These are phyloP conservation scores for Blastocystis sp. DNA, from an alignment of 352 stramenopile genomes.

Conservation along the genomic window DNA sequence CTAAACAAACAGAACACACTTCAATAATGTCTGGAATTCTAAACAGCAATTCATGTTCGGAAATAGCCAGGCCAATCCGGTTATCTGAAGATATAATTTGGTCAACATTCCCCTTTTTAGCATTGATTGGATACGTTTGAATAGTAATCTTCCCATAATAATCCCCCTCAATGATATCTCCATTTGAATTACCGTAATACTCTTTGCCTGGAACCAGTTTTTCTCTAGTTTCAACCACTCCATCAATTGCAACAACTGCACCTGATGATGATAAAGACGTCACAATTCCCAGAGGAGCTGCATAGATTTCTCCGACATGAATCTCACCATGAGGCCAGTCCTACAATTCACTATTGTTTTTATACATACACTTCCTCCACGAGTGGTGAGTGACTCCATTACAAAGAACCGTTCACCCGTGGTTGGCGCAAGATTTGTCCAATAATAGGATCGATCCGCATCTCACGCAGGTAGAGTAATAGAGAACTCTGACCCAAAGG, in stretches of 20 bases:
- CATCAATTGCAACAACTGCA: not conserved
- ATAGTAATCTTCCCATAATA: conserved; percentile 28
- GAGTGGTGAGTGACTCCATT: conserved; percentile 29
- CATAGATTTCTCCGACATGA: conserved; percentile 39
- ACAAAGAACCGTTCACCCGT: conserved; percentile 23
- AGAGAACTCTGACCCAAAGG: not conserved
- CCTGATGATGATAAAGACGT: not conserved
- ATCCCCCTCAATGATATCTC: conserved; percentile 46
- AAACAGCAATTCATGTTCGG: conserved; percentile 26
- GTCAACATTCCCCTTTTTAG: not conserved
- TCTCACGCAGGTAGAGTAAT: not conserved
- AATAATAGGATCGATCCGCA: conserved; percentile 13
- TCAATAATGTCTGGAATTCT: conserved; percentile 55
- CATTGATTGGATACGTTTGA: conserved; percentile 3
- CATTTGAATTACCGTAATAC: conserved; percentile 43
- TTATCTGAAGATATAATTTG: conserved; percentile 33
- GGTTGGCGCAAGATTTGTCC: conserved; percentile 28
- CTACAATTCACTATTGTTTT: not conserved
- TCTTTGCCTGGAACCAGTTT: not conserved
- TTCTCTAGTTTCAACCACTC: not conserved
- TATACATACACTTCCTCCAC: not conserved
- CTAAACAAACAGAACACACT: conserved; percentile 49
- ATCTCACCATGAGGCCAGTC: conserved; percentile 16
- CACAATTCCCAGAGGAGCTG: conserved; percentile 31
- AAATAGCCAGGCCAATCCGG: conserved; percentile 8